phyloP scores from a whole-genome alignment of 805 yeast species.

The Cyberlindnera mycetangii region DNA sequence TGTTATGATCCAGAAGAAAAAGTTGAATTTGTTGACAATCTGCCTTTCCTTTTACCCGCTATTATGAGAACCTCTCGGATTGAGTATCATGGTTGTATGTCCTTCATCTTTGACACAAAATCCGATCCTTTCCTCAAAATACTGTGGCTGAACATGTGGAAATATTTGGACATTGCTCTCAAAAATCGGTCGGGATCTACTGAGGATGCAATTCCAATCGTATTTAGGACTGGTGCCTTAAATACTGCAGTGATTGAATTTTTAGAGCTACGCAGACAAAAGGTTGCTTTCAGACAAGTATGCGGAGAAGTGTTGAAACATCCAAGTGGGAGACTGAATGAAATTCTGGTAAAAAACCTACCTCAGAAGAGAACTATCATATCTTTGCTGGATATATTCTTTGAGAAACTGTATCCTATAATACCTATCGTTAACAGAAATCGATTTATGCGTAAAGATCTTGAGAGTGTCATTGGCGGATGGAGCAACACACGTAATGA shows the following conservation, averaged over 20 bases:
- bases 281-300: constrained; percentile 4
- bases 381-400: constrained; percentile 20
- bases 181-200: not conserved
- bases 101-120: constrained; percentile 45
- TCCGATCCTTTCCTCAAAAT: constrained; percentile 41
- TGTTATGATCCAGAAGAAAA: constrained; percentile 30
- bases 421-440: constrained; percentile 24
- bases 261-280: constrained; percentile 16
- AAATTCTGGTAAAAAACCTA: constrained; percentile 11
- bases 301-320: not conserved
- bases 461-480: constrained; percentile 15
- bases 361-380: constrained; percentile 18
- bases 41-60: constrained; percentile 33
- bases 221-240: not conserved
- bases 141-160: constrained; percentile 33
- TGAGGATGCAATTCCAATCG: not conserved
- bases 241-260: not conserved
- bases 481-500: not conserved
- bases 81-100: constrained; percentile 48
- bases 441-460: constrained; percentile 13
- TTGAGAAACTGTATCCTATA: constrained; percentile 24
- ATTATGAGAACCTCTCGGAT: constrained; percentile 38
- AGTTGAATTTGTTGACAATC: constrained; percentile 40
- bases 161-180: constrained; percentile 7
- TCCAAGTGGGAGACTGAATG: constrained; percentile 4